Conservation (phyloP, 257 asterid genomes). For the Cinchona pubescens region DNA sequence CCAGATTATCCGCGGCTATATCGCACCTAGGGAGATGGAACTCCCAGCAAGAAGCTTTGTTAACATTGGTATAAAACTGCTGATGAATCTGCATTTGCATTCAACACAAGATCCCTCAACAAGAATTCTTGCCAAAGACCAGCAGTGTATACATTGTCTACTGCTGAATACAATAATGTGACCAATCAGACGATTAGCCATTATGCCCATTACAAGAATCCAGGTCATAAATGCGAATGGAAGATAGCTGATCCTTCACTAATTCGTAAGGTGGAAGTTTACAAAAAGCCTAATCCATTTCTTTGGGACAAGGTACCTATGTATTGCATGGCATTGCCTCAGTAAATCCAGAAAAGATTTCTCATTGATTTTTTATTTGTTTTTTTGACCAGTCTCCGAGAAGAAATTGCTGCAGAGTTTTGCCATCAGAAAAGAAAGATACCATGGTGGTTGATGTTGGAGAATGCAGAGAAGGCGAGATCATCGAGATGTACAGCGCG, state of each 20-base stretch:
- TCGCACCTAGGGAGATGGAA: constrained; percentile 38
- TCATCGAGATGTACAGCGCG: constrained; percentile 17
- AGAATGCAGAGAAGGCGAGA: constrained; percentile 37
- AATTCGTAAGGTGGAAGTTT: constrained; percentile 31
- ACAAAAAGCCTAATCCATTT: constrained; percentile 38
- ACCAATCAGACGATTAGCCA: constrained; percentile 23
- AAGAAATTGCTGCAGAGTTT: constrained; percentile 46
- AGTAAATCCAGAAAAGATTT: neutral
- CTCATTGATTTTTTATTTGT: neutral
- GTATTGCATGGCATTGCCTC: neutral
- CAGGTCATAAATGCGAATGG: constrained; percentile 18
- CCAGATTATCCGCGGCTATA: constrained; percentile 36
- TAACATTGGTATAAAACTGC: constrained; percentile 35
- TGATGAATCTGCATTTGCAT: constrained; percentile 22
- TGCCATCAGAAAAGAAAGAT: constrained; percentile 33
- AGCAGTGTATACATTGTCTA: constrained; percentile 22
- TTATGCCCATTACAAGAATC: constrained; percentile 6
- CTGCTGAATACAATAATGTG: constrained; percentile 11
- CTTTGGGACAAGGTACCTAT: constrained; percentile 42
- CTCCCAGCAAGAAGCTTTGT: constrained; percentile 35
- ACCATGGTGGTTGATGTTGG: constrained; percentile 38
- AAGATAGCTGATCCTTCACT: constrained; percentile 22
- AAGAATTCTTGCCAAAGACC: constrained; percentile 34
- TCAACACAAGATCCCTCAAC: constrained; percentile 34
- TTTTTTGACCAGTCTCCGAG: constrained; percentile 48